Percentiles rank a stretch among this genome's conserved stretches.
phyloP scores from a whole-genome alignment of 371 early-diverging fungal genomes.

The Syncephalis plumigaleata region DNA sequence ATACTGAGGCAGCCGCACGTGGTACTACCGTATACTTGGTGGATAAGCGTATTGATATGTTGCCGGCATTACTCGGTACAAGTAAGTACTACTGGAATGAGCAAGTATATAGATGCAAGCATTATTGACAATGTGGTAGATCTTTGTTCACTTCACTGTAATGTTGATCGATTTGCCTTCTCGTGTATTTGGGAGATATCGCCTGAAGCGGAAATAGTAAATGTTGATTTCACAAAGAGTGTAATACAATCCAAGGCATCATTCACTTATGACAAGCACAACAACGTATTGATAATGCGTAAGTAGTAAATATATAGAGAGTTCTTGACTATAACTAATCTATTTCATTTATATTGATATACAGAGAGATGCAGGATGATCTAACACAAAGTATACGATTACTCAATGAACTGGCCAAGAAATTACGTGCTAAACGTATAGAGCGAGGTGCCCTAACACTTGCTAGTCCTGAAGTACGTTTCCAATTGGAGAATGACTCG shows the following conservation, averaged over 20 bases:
- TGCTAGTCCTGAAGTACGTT: slow-evolving; percentile 75
- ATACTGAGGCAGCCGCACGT: slow-evolving; percentile 71
- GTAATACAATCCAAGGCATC: slow-evolving; percentile 88
- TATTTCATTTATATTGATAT: not conserved
- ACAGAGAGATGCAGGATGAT: slow-evolving; percentile 52
- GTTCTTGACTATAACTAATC: too few relatives aligned
- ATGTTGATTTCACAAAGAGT: slow-evolving; percentile 61
- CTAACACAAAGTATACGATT: slow-evolving; percentile 66
- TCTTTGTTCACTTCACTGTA: slow-evolving; percentile 77
- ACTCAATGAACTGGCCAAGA: slow-evolving; percentile 78
- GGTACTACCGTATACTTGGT: slow-evolving; percentile 94
- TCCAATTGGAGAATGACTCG: slow-evolving; percentile 69
- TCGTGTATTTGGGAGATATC: slow-evolving; percentile 72
- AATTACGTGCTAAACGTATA: slow-evolving; percentile 53
- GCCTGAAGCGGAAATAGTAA: slow-evolving; percentile 53
- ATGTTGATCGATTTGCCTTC: slow-evolving; percentile 85
- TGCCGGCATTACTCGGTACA: slow-evolving; percentile 74
- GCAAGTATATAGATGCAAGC: not conserved
- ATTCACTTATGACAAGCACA: slow-evolving; percentile 97
- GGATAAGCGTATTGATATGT: slow-evolving; percentile 94
- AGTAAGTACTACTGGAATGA: slow-evolving; percentile 19
- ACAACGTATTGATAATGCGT: slow-evolving; percentile 72
- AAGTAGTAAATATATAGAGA: too few relatives aligned
- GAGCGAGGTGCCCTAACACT: slow-evolving; percentile 69
- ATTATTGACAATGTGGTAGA: too few relatives aligned